Conservation (phyloP, 2,329 filamentous ascomycete genomes). For the Fusarium sp. region DNA sequence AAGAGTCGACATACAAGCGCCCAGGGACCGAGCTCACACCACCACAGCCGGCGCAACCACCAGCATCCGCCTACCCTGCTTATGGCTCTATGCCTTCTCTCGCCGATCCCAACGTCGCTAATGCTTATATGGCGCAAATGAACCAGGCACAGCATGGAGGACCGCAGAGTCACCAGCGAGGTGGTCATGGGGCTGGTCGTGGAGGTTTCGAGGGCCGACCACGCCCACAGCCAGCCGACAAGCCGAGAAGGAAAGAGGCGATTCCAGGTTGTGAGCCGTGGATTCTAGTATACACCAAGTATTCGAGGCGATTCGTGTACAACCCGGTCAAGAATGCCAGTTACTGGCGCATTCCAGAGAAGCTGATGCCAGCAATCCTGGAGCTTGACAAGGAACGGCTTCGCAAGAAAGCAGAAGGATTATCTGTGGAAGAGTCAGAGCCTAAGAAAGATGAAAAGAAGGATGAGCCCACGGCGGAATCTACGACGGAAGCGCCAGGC, state of each 20-base stretch:
- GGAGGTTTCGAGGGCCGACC: slow-evolving; percentile 68
- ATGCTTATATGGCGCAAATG: slow-evolving; percentile 69
- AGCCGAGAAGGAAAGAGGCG: slow-evolving; percentile 79
- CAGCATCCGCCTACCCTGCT: slow-evolving; percentile 43
- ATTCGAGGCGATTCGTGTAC: slow-evolving; percentile 89
- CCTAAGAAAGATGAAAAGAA: slow-evolving; percentile 10
- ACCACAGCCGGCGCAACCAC: slow-evolving; percentile 39
- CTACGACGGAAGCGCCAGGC: not conserved
- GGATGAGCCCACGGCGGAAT: not conserved
- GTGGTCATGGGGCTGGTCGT: slow-evolving; percentile 49
- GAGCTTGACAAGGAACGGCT: slow-evolving; percentile 79
- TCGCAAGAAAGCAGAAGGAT: slow-evolving; percentile 62
- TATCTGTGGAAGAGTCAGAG: slow-evolving; percentile 42
- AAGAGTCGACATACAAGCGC: slow-evolving; percentile 87
- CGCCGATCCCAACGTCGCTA: slow-evolving; percentile 66
- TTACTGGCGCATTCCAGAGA: slow-evolving; percentile 93
- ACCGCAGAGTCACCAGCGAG: slow-evolving; percentile 44
- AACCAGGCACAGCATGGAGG: slow-evolving; percentile 54
- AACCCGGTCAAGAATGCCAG: slow-evolving; percentile 88
- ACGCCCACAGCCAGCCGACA: slow-evolving; percentile 77
- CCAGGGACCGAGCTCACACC: slow-evolving; percentile 58
- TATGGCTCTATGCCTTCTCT: slow-evolving; percentile 51
- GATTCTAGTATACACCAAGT: slow-evolving; percentile 92
- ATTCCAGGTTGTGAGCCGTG: slow-evolving; percentile 89
- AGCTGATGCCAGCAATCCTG: slow-evolving; percentile 82